These are phyloP conservation scores for Entomophthora muscae DNA, from an alignment of 371 early-diverging fungal genomes.

Conservation along the genomic window DNA sequence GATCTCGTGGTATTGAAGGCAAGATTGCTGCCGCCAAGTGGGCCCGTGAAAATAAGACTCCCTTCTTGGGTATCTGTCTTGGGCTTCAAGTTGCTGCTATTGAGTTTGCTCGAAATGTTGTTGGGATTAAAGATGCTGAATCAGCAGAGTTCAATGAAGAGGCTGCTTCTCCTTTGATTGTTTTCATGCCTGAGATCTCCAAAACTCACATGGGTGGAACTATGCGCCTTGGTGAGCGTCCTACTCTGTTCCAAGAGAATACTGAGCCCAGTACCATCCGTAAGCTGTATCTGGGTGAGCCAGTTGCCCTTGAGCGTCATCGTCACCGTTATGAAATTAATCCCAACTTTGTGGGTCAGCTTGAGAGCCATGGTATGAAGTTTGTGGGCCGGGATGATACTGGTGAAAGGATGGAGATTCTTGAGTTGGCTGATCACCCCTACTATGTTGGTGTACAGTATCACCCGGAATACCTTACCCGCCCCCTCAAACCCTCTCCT, in stretches of 20 bases:
- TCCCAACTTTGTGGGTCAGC: slow-evolving; percentile 47
- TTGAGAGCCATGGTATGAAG: slow-evolving; percentile 72
- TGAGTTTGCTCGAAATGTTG: slow-evolving; percentile 95
- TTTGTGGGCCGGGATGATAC: slow-evolving; percentile 91
- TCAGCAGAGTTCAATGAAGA: slow-evolving; percentile 74
- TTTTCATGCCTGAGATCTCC: slow-evolving; percentile 93
- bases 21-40: slow-evolving; percentile 93
- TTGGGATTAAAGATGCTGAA: slow-evolving; percentile 65
- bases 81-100: slow-evolving; percentile 98
- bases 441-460: slow-evolving; percentile 97
- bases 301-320: slow-evolving; percentile 79
- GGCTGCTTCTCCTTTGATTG: slow-evolving; percentile 55
- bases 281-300: slow-evolving; percentile 45
- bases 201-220: slow-evolving; percentile 93
- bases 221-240: slow-evolving; percentile 87
- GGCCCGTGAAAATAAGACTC: slow-evolving; percentile 95
- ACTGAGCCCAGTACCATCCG: slow-evolving; percentile 32
- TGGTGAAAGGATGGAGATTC: slow-evolving; percentile 92
- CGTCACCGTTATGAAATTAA: slow-evolving; percentile 99
- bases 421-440: slow-evolving; percentile 85
- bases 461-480: slow-evolving; percentile 98
- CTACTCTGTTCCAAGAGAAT: slow-evolving; percentile 61
- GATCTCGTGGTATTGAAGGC: slow-evolving; percentile 92
- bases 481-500: slow-evolving; percentile 84
- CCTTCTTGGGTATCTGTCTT: slow-evolving; percentile 97